Evolutionary conservation across 2,329 filamentous ascomycete species (phyloP).

Genomic region (Paecilomyces formosus): DNA sequence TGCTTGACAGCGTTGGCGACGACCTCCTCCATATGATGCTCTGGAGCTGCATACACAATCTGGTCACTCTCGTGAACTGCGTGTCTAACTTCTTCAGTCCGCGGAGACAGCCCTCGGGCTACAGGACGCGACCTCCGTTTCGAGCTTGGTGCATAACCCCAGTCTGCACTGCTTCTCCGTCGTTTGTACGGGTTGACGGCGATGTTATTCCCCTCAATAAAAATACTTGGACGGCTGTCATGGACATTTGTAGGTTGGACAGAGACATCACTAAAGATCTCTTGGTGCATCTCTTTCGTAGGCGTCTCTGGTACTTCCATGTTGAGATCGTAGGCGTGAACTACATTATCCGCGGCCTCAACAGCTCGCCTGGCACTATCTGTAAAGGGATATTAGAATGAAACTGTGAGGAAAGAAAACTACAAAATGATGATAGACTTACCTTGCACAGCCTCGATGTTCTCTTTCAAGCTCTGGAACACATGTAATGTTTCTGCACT

Average conservation of each 20-base stretch:
- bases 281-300: conserved; percentile 32
- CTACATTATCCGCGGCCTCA: conserved; percentile 67
- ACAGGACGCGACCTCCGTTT: conserved; percentile 28
- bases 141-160: conserved; percentile 22
- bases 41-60: conserved; percentile 28
- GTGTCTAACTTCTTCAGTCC: conserved; percentile 33
- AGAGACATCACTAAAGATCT: conserved; percentile 20
- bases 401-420: not conserved
- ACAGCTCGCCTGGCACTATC: conserved; percentile 65
- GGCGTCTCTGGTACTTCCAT: conserved; percentile 65
- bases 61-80: conserved; percentile 37
- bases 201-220: conserved; percentile 38
- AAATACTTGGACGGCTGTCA: conserved; percentile 31
- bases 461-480: conserved; percentile 57
- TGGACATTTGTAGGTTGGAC: conserved; percentile 14
- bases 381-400: conserved; percentile 16
- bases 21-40: conserved; percentile 30
- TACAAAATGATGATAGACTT: conserved; percentile 9
- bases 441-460: conserved; percentile 66
- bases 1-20: conserved; percentile 31
- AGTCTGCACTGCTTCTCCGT: conserved; percentile 34
- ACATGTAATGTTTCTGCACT: conserved; percentile 46
- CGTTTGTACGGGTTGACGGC: conserved; percentile 38
- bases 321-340: conserved; percentile 67
- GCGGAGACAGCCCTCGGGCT: conserved; percentile 27